A percentile compares a stretch with the other conserved stretches of the same genome.
Evolutionary conservation across 2,329 filamentous ascomycete genomes (phyloP).

Genomic region (Botrytis fragariae): DNA sequence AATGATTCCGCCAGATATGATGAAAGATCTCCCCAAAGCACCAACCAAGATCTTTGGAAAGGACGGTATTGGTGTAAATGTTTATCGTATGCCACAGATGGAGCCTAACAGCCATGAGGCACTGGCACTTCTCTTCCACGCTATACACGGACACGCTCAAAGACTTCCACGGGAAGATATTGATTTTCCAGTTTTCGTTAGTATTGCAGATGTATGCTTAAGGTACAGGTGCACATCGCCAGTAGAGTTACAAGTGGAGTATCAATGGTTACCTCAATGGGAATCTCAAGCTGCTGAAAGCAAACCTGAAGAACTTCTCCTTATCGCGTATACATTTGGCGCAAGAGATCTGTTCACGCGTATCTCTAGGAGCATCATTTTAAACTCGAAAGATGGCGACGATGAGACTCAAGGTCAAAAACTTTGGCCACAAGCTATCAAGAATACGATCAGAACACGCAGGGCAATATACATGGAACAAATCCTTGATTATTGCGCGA

Average conservation of each 20-base stretch:
- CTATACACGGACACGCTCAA: constrained; percentile 50
- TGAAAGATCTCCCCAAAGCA: constrained; percentile 32
- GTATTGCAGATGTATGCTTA: constrained; percentile 50
- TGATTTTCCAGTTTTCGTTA: constrained; percentile 50
- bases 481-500: constrained; percentile 47
- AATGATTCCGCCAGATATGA: constrained; percentile 25
- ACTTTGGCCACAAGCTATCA: constrained; percentile 48
- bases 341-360: constrained; percentile 48
- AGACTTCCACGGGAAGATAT: constrained; percentile 46
- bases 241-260: constrained; percentile 50
- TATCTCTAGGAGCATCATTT: constrained; percentile 49
- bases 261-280: constrained; percentile 53
- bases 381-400: constrained; percentile 46
- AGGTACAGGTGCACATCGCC: constrained; percentile 52
- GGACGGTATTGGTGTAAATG: constrained; percentile 46
- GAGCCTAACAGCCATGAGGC: constrained; percentile 45
- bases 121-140: constrained; percentile 49
- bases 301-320: constrained; percentile 49
- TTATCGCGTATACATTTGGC: constrained; percentile 55
- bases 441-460: constrained; percentile 49
- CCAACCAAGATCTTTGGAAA: constrained; percentile 42
- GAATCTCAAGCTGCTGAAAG: constrained; percentile 46
- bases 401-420: constrained; percentile 44
- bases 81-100: constrained; percentile 54
- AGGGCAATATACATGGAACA: constrained; percentile 51